A percentile compares a stretch with the other conserved stretches of the same genome.
Conservation (phyloP, 257 asterid genomes). For the Leptodermis oblonga region DNA sequence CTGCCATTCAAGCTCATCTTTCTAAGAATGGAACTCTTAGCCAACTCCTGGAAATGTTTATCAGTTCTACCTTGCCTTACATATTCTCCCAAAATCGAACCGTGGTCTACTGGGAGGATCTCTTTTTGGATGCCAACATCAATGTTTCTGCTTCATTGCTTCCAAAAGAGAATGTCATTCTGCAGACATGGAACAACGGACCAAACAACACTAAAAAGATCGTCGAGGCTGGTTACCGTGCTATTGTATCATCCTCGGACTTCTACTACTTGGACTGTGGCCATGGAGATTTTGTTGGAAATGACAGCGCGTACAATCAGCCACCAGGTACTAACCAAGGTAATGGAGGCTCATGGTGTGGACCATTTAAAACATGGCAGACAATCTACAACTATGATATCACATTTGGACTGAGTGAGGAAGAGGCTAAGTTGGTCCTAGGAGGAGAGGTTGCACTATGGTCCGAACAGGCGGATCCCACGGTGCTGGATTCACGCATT, state of each 20-base stretch:
- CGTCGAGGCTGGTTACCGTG: slow-evolving; percentile 61
- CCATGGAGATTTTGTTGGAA: slow-evolving; percentile 75
- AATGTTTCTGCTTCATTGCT: slow-evolving; percentile 55
- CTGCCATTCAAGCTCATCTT: slow-evolving; percentile 44
- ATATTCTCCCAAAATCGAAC: slow-evolving; percentile 68
- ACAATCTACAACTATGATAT: slow-evolving; percentile 76
- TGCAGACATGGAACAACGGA: slow-evolving; percentile 87
- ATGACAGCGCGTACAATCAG: slow-evolving; percentile 48
- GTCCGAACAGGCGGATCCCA: slow-evolving; percentile 92
- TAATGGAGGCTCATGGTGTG: slow-evolving; percentile 94
- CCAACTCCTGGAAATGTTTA: slow-evolving; percentile 59
- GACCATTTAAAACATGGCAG: slow-evolving; percentile 93
- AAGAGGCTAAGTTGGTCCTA: slow-evolving; percentile 59
- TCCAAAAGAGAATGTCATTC: slow-evolving; percentile 49
- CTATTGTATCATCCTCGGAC: slow-evolving; percentile 72
- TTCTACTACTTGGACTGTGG: slow-evolving; percentile 87
- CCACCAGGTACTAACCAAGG: slow-evolving; percentile 57
- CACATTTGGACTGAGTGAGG: slow-evolving; percentile 46
- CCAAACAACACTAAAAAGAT: slow-evolving; percentile 64
- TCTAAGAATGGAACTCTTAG: slow-evolving; percentile 64
- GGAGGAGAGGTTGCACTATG: slow-evolving; percentile 93
- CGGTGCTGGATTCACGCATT: slow-evolving; percentile 72
- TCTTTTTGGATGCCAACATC: slow-evolving; percentile 44
- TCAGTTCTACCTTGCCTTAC: slow-evolving; percentile 65
- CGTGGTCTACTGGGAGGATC: slow-evolving; percentile 89